Evolutionary conservation across 495 filamentous ascomycete genomes (phyloP).

Genomic region (Penicillium soppii): DNA sequence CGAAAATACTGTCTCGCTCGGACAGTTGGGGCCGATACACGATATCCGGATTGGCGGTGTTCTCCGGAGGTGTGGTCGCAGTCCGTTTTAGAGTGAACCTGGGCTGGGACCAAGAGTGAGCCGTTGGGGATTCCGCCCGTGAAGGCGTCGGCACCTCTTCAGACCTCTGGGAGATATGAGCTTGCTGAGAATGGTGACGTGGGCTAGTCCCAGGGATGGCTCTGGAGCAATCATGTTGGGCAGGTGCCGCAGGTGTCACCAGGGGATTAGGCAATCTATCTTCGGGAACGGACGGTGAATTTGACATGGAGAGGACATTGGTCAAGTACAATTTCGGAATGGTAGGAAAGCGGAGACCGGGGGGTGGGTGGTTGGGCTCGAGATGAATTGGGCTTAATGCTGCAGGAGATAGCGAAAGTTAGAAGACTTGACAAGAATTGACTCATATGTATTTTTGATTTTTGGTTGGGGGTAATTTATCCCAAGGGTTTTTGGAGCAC

Average conservation of each 20-base stretch:
- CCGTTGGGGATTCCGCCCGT: constrained; percentile 42
- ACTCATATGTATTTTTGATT: constrained; percentile 8
- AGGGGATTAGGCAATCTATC: constrained; percentile 46
- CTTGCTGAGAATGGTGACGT: constrained; percentile 41
- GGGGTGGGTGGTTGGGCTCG: constrained; percentile 6
- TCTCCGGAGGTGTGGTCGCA: constrained; percentile 29
- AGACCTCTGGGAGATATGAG: constrained; percentile 34
- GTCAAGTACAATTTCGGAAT: constrained; percentile 39
- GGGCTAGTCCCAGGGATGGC: constrained; percentile 36
- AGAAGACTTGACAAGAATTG: constrained; percentile 14
- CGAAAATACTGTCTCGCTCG: constrained; percentile 64
- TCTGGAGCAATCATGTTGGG: constrained; percentile 48
- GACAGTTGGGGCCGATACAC: constrained; percentile 52
- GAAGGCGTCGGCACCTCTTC: constrained; percentile 37
- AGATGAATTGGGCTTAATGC: constrained; percentile 13
- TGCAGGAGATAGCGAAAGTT: constrained; percentile 11
- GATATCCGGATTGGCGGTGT: constrained; percentile 23
- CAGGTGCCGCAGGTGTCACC: constrained; percentile 51
- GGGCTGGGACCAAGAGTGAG: constrained; percentile 37
- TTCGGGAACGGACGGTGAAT: constrained; percentile 47
- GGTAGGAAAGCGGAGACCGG: constrained; percentile 26
- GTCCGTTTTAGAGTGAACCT: constrained; percentile 39
- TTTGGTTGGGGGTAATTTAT: constrained; percentile 8
- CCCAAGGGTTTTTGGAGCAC: constrained; percentile 23
- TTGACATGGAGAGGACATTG: constrained; percentile 61